Percentiles rank a stretch among this genome's conserved stretches.
These are phyloP conservation scores for Centrapalus pauciflorus DNA, from an alignment of 129 eudicot species.

Conservation along the genomic window DNA sequence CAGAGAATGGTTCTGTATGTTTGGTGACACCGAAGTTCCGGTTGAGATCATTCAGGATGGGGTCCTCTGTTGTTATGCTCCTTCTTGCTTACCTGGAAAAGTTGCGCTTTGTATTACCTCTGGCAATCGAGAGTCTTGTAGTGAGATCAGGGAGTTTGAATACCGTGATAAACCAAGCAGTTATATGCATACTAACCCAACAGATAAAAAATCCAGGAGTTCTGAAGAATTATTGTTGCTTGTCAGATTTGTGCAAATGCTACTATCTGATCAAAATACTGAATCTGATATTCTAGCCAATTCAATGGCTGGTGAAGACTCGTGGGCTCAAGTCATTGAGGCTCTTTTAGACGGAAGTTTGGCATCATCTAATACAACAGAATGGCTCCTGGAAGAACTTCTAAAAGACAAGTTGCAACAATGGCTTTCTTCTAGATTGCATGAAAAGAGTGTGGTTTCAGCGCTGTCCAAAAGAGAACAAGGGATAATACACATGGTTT, in stretches of 20 bases:
- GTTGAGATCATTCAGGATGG: constrained; percentile 76
- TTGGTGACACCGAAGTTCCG: constrained; percentile 91
- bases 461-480: constrained; percentile 82
- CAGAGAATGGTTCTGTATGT: constrained; percentile 74
- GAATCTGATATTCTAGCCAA: constrained; percentile 30
- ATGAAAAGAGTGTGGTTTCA: constrained; percentile 3
- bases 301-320: constrained; percentile 48
- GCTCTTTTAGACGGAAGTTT: constrained; percentile 52
- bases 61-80: constrained; percentile 77
- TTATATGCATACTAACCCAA: constrained; percentile 14
- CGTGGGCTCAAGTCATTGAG: constrained; percentile 72
- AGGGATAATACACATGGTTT: constrained; percentile 92
- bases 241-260: constrained; percentile 66
- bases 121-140: constrained; percentile 80
- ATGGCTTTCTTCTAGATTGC: constrained; percentile 63
- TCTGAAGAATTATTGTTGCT: constrained; percentile 72
- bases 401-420: constrained; percentile 71
- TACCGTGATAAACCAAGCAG: constrained; percentile 47
- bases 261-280: constrained; percentile 37
- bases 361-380: constrained; percentile 40
- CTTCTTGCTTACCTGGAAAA: constrained; percentile 68
- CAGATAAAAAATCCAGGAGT: constrained; percentile 38
- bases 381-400: constrained; percentile 83
- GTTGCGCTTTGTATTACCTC: constrained; percentile 70
- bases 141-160: constrained; percentile 91